These are phyloP conservation scores for Myriosclerotinia curreyana DNA, from an alignment of 2,329 filamentous ascomycete genomes.

Conservation along the genomic window DNA sequence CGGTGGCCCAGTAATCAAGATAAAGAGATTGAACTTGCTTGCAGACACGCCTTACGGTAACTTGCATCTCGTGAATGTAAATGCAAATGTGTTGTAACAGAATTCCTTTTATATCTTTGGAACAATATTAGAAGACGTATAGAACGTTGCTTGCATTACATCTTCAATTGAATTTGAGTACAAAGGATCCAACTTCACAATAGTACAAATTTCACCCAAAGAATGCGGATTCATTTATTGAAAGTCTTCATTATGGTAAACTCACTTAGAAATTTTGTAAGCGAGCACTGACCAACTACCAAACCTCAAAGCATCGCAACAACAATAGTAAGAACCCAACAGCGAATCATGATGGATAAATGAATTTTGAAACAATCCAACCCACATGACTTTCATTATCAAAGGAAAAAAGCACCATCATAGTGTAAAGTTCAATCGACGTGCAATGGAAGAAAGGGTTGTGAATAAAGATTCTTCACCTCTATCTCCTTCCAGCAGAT, in stretches of 20 bases:
- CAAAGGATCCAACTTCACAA: not conserved
- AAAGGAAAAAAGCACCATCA: conserved; percentile 36
- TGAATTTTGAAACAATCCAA: conserved; percentile 13
- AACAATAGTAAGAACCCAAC: conserved; percentile 12
- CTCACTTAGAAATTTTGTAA: conserved; percentile 5
- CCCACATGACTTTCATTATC: conserved; percentile 36
- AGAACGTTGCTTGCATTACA: conserved; percentile 18
- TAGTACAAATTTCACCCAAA: not conserved
- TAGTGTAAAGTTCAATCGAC: conserved; percentile 36
- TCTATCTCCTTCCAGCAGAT: conserved; percentile 23
- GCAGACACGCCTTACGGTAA: conserved; percentile 3
- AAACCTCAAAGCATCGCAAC: conserved; percentile 4
- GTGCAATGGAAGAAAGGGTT: conserved; percentile 26
- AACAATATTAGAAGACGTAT: conserved; percentile 10
- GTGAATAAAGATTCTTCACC: conserved; percentile 10
- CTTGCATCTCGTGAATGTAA: conserved; percentile 15
- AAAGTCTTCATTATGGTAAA: not conserved
- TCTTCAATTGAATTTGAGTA: not conserved
- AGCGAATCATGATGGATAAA: conserved; percentile 16
- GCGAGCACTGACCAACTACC: conserved; percentile 14
- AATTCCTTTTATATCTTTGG: conserved; percentile 8
- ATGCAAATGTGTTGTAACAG: conserved; percentile 16
- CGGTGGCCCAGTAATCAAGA: not conserved
- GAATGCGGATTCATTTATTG: not conserved
- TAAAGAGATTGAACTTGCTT: not conserved